Conservation (phyloP, 352 stramenopile species). For the Pythium monospermum region DNA sequence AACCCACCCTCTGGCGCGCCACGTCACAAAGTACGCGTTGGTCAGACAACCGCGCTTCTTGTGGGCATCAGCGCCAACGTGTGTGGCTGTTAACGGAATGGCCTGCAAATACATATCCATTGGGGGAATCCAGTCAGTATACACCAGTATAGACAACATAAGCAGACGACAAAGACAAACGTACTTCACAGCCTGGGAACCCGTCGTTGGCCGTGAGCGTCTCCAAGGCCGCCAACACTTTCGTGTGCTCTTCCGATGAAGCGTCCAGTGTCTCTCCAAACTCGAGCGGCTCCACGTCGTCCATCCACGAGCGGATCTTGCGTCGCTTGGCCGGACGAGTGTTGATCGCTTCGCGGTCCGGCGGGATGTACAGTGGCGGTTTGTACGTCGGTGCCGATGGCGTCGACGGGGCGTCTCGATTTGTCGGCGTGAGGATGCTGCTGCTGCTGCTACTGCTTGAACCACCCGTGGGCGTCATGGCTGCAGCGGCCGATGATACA, state of each 20-base stretch:
- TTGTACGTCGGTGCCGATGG: slow-evolving; percentile 54
- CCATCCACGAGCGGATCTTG: slow-evolving; percentile 85
- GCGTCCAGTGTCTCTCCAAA: slow-evolving; percentile 55
- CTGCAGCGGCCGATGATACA: not conserved
- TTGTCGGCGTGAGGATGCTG: slow-evolving; percentile 22
- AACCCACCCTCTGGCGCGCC: slow-evolving; percentile 72
- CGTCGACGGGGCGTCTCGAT: slow-evolving; percentile 11
- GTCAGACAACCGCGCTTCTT: slow-evolving; percentile 72
- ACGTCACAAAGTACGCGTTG: slow-evolving; percentile 80
- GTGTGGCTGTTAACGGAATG: slow-evolving; percentile 80
- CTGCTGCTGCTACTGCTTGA: not conserved
- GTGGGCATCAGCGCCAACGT: slow-evolving; percentile 66
- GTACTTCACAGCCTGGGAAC: slow-evolving; percentile 82
- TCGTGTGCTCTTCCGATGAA: slow-evolving; percentile 62
- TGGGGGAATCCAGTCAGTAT: too few species aligned
- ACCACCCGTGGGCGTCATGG: slow-evolving; percentile 14
- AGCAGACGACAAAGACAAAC: not conserved
- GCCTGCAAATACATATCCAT: too few species aligned
- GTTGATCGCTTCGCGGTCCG: slow-evolving; percentile 45
- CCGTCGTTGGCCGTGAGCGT: slow-evolving; percentile 69
- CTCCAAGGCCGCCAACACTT: slow-evolving; percentile 43
- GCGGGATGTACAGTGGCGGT: slow-evolving; percentile 64
- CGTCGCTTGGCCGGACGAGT: slow-evolving; percentile 60
- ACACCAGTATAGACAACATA: not conserved
- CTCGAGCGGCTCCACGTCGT: slow-evolving; percentile 61